phyloP scores from a whole-genome alignment of 208 protist species.

The Acanthamoeba culbertsoni region DNA sequence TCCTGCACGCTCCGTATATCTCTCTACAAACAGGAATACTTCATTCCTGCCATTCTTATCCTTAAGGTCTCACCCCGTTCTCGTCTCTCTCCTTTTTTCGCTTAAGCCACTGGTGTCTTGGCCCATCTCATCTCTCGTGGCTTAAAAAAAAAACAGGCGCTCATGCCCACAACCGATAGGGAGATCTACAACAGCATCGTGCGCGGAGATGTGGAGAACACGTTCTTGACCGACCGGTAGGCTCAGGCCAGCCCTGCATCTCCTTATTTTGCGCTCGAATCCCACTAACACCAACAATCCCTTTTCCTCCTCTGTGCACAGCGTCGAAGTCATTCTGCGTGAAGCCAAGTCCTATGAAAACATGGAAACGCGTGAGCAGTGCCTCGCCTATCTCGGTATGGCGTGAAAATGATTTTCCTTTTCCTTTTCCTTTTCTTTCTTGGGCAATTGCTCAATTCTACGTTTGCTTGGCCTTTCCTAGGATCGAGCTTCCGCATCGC shows the following conservation, averaged over 20 bases:
- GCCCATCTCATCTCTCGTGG: background rate
- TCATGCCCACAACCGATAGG: constrained; percentile 81
- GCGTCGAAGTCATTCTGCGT: constrained; percentile 46
- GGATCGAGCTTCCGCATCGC: constrained; percentile 50
- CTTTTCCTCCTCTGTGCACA: background rate
- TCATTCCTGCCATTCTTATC: constrained; percentile 85
- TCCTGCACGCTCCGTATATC: constrained; percentile 80
- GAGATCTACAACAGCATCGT: constrained; percentile 87
- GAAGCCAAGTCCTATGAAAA: constrained; percentile 48
- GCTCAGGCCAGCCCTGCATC: constrained; percentile 44
- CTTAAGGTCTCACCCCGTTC: constrained; percentile 74
- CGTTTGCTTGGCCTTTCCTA: background rate
- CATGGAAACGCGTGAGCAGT: constrained; percentile 68
- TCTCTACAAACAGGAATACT: constrained; percentile 88
- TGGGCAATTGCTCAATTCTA: background rate
- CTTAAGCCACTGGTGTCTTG: background rate
- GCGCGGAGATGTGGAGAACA: constrained; percentile 75
- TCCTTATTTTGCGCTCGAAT: background rate
- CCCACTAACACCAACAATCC: background rate
- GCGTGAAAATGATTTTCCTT: background rate
- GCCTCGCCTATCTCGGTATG: constrained; percentile 73
- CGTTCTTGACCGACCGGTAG: constrained; percentile 84
- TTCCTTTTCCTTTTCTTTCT: background rate
- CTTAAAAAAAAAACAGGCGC: background rate
- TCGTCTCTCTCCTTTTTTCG: background rate